Conservation (phyloP, 768 basidiomycete genomes). For the Boletus sp. region DNA sequence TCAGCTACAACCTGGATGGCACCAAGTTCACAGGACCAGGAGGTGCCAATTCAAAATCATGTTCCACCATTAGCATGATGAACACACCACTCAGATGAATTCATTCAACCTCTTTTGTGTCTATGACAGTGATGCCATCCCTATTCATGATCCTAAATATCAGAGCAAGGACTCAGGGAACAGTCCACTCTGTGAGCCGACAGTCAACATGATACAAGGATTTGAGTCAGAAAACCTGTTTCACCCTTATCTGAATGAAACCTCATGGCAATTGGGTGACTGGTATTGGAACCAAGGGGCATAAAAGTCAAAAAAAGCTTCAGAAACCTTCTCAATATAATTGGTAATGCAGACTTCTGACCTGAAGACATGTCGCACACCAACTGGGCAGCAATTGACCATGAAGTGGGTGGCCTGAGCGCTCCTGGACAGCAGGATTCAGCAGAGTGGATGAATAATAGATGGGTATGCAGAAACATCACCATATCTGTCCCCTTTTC, state of each 20-base stretch:
- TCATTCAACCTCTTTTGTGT: not conserved
- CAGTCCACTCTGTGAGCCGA: not conserved
- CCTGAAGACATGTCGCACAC: not conserved
- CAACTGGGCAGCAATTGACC: conserved; percentile 3
- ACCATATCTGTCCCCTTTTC: too few relatives aligned
- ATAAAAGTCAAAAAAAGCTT: conserved; percentile 15
- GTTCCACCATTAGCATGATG: not conserved
- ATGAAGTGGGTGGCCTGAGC: not conserved
- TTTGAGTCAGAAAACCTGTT: too few relatives aligned
- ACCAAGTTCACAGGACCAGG: not conserved
- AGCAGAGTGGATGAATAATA: conserved; percentile 5
- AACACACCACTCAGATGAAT: not conserved
- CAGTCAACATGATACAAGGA: not conserved
- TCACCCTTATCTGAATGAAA: too few relatives aligned
- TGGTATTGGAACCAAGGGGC: too few relatives aligned
- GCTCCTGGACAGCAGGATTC: not conserved
- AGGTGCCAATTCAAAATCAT: not conserved
- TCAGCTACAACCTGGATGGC: not conserved
- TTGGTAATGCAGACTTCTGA: conserved; percentile 9
- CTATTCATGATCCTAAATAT: too few relatives aligned
- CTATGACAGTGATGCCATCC: too few relatives aligned
- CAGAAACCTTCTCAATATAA: conserved; percentile 12
- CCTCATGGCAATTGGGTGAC: too few relatives aligned
- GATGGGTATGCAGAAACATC: conserved; percentile 5
- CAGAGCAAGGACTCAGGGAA: too few relatives aligned